Evolutionary conservation across 2,329 filamentous ascomycete genomes (phyloP).

Genomic region (Monosporascus ibericus): DNA sequence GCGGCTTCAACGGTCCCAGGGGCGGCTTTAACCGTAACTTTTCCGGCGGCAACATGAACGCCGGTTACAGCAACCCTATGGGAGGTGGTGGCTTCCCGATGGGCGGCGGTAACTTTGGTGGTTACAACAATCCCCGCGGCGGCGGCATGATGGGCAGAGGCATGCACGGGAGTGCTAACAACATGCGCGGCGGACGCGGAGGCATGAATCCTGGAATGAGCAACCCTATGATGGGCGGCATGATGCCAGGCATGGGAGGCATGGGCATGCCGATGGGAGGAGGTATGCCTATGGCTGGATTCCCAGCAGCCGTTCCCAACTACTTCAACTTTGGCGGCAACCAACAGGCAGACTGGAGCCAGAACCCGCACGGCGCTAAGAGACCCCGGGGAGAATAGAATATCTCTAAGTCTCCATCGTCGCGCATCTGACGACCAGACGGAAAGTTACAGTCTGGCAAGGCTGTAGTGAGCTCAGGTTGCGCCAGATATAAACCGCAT

Average conservation of each 20-base stretch:
- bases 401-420: not conserved
- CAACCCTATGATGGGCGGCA: slow-evolving; percentile 22
- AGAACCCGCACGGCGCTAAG: slow-evolving; percentile 29
- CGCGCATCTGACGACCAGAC: too few species aligned
- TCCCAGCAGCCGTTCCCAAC: slow-evolving; percentile 22
- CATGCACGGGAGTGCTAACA: slow-evolving; percentile 24
- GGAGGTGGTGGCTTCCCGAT: slow-evolving; percentile 23
- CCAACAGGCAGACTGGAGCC: slow-evolving; percentile 26
- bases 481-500: too few species aligned
- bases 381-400: slow-evolving; percentile 24
- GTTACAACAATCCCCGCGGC: slow-evolving; percentile 22
- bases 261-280: slow-evolving; percentile 25
- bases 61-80: slow-evolving; percentile 23
- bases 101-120: slow-evolving; percentile 24
- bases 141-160: slow-evolving; percentile 27
- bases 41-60: slow-evolving; percentile 20
- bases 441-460: not conserved
- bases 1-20: slow-evolving; percentile 23
- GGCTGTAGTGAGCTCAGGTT: not conserved
- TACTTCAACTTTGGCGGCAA: slow-evolving; percentile 27
- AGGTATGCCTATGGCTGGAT: slow-evolving; percentile 13
- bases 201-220: slow-evolving; percentile 24
- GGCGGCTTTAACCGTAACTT: slow-evolving; percentile 28
- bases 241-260: slow-evolving; percentile 25
- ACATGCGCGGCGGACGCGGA: slow-evolving; percentile 25